Evolutionary conservation across 257 asterid genomes (phyloP).

Genomic region (Avicennia marina): DNA sequence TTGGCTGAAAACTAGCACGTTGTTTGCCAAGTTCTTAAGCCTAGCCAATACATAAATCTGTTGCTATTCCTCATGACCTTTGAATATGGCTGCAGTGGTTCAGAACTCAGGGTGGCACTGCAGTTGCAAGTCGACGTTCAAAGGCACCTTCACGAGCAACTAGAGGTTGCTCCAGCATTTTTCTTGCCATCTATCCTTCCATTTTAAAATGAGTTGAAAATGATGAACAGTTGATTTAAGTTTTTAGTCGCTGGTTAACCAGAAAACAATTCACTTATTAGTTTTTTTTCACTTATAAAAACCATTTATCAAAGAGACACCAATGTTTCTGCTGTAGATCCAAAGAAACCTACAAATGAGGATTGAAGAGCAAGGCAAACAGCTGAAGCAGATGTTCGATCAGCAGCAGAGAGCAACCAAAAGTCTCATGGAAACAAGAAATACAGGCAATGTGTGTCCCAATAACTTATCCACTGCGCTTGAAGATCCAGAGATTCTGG

Average conservation of each 20-base stretch:
- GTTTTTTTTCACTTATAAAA: too few relatives aligned
- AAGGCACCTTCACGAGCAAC: conserved; percentile 76
- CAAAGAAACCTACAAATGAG: conserved; percentile 60
- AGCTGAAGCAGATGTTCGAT: conserved; percentile 56
- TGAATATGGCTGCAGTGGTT: conserved; percentile 37
- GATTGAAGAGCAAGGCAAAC: conserved; percentile 69
- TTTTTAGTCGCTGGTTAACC: too few relatives aligned
- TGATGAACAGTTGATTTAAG: too few relatives aligned
- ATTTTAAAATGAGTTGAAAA: too few relatives aligned
- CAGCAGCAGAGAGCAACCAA: conserved; percentile 45
- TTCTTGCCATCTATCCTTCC: too few relatives aligned
- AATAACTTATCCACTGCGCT: conserved; percentile 23
- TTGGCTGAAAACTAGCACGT: too few relatives aligned
- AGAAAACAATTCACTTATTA: too few relatives aligned
- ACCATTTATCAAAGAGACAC: too few relatives aligned
- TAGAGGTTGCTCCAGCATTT: conserved; percentile 47
- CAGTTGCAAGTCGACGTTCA: conserved; percentile 72
- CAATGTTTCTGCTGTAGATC: conserved; percentile 27
- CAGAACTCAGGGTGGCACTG: conserved; percentile 60
- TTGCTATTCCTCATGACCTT: too few relatives aligned
- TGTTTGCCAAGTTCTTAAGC: too few relatives aligned
- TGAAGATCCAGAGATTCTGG: conserved; percentile 32
- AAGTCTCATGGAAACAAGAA: conserved; percentile 28
- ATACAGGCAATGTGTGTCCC: conserved; percentile 24
- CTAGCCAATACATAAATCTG: too few relatives aligned